Evolutionary conservation across 352 stramenopile genomes (phyloP).

Genomic region (Phytophthora quininea): DNA sequence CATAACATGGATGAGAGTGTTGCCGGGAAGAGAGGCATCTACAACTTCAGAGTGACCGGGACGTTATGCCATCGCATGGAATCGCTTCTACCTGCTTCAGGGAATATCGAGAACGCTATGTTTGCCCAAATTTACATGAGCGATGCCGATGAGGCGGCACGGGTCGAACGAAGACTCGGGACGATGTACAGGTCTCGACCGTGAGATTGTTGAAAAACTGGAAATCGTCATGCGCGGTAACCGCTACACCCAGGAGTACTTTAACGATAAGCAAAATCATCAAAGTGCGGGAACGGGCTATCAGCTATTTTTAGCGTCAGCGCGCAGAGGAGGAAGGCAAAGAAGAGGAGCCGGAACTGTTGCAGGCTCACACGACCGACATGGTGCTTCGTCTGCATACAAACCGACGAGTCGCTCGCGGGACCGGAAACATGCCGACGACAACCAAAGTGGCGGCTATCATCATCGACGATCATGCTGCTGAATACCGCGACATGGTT

Average conservation of each 20-base stretch:
- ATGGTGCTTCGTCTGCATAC: neutral
- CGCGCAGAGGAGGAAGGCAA: neutral
- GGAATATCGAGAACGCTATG: neutral
- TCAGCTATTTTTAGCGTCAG: too few relatives aligned
- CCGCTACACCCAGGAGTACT: slow-evolving; percentile 7
- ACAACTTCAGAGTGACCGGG: slow-evolving; percentile 4
- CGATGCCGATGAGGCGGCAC: neutral
- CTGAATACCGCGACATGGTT: neutral
- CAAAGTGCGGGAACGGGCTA: neutral
- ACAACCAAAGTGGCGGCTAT: slow-evolving; percentile 4
- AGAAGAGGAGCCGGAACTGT: neutral
- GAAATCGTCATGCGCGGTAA: slow-evolving; percentile 10
- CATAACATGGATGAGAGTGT: slow-evolving; percentile 9
- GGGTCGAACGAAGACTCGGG: neutral
- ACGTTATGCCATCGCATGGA: slow-evolving; percentile 1
- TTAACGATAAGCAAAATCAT: neutral
- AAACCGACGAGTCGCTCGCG: neutral
- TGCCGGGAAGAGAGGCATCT: neutral
- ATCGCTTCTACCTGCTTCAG: neutral
- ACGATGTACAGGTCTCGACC: slow-evolving; percentile 1
- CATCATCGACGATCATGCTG: slow-evolving; percentile 5
- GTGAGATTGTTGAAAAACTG: neutral
- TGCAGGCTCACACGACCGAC: neutral
- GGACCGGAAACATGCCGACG: neutral
- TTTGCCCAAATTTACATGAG: slow-evolving; percentile 22